Percentiles rank a stretch among this genome's conserved stretches.
These are phyloP conservation scores for Mycena indigotica DNA, from an alignment of 768 basidiomycete species.

Conservation along the genomic window DNA sequence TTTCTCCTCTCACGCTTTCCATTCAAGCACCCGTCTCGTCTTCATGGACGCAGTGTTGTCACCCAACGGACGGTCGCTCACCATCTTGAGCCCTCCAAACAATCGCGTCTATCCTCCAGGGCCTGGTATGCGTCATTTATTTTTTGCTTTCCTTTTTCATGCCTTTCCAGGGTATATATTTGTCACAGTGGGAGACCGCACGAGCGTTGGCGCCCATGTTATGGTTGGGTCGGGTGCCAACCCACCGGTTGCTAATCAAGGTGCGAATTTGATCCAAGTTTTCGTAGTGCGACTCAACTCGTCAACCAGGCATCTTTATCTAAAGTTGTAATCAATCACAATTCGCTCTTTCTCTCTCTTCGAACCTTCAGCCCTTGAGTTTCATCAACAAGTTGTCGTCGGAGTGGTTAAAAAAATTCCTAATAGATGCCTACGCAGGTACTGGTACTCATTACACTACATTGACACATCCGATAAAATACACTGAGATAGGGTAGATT, in stretches of 20 bases:
- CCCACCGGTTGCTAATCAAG: conserved; percentile 20
- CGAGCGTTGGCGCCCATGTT: conserved; percentile 24
- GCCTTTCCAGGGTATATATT: conserved; percentile 21
- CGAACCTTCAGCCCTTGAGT: no score
- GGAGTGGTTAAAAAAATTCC: background rate
- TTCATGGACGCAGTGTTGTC: conserved; percentile 32
- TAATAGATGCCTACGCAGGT: background rate
- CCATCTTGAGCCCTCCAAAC: conserved; percentile 37
- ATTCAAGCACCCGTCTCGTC: conserved; percentile 32
- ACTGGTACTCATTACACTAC: background rate
- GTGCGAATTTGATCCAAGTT: background rate
- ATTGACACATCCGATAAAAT: background rate
- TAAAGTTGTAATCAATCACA: background rate
- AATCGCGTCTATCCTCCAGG: conserved; percentile 34
- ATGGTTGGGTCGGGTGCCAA: conserved; percentile 27
- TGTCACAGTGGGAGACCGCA: conserved; percentile 31
- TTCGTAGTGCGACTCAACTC: background rate
- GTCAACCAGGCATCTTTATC: background rate
- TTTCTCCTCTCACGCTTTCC: conserved; percentile 37
- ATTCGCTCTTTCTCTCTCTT: background rate
- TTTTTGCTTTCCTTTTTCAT: background rate
- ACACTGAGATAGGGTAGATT: background rate
- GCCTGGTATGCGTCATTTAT: conserved; percentile 18
- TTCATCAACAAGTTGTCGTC: no score
- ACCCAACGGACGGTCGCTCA: conserved; percentile 30